Conservation (phyloP, 768 basidiomycete species). For the Mycena latifolia region DNA sequence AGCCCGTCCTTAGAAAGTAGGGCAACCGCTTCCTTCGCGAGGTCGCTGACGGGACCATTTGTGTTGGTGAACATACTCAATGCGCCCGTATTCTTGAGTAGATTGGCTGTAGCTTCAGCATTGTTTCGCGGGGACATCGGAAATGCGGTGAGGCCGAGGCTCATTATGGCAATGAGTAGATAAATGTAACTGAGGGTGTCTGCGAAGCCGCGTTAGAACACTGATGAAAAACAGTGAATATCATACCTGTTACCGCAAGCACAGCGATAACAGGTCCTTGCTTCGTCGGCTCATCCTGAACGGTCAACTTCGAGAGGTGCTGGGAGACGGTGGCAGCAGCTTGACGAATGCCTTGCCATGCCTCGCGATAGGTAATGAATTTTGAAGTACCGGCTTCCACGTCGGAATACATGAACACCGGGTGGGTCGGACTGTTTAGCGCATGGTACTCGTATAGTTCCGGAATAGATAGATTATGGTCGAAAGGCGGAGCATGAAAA, state of each 20-base stretch:
- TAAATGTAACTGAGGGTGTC: slow-evolving; percentile 23
- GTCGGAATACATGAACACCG: slow-evolving; percentile 22
- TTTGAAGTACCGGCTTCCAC: not conserved
- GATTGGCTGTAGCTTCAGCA: slow-evolving; percentile 14
- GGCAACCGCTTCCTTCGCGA: slow-evolving; percentile 3
- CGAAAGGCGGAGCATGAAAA: slow-evolving; percentile 17
- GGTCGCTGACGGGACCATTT: not conserved
- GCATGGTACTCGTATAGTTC: slow-evolving; percentile 20
- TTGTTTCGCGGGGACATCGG: slow-evolving; percentile 22
- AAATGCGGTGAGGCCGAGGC: slow-evolving; percentile 18
- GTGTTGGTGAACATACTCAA: slow-evolving; percentile 5
- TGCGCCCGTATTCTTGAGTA: slow-evolving; percentile 9
- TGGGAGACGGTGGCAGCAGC: slow-evolving; percentile 8
- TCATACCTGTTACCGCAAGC: slow-evolving; percentile 5
- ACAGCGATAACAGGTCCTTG: slow-evolving; percentile 17
- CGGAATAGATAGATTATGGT: slow-evolving; percentile 17
- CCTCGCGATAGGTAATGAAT: slow-evolving; percentile 11
- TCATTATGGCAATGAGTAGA: slow-evolving; percentile 16
- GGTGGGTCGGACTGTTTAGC: slow-evolving; percentile 12
- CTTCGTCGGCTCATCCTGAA: not conserved
- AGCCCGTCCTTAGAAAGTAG: slow-evolving; percentile 13
- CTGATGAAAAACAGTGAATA: too few relatives aligned
- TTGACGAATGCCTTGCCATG: slow-evolving; percentile 1
- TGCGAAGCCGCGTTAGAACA: not conserved
- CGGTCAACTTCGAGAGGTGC: not conserved